A percentile compares a stretch with the other conserved stretches of the same genome.
Evolutionary conservation across 345 rosid species (phyloP).

Genomic region (Melaleuca alternifolia): DNA sequence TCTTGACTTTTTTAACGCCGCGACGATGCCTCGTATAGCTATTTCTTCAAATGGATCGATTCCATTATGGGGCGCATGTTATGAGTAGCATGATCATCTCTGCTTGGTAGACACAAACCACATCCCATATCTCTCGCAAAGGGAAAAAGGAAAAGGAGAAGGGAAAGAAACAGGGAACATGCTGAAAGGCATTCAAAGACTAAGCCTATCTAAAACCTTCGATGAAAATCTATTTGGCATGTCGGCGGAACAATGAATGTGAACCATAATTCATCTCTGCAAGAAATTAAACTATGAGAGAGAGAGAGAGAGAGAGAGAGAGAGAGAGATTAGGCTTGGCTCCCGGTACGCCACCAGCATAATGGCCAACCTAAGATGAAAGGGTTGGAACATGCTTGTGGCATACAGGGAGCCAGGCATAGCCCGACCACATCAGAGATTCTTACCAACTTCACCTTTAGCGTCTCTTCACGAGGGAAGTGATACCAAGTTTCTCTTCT

Average conservation of each 20-base stretch:
- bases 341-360: not conserved
- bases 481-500: not conserved
- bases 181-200: not conserved
- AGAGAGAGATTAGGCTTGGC: not conserved
- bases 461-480: not conserved
- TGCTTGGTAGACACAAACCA: not conserved
- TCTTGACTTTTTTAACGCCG: not conserved
- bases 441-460: not conserved
- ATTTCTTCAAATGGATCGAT: not conserved
- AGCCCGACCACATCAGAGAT: not conserved
- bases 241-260: not conserved
- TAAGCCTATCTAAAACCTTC: not conserved
- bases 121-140: not conserved
- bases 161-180: not conserved
- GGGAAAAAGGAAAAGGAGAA: not conserved
- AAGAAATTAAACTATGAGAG: not conserved
- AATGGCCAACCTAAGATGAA: not conserved
- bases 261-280: not conserved
- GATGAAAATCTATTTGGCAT: not conserved
- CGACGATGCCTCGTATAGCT: not conserved
- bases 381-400: not conserved
- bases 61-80: not conserved
- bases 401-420: slow-evolving; percentile 3
- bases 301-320: not conserved
- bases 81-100: not conserved